Base-by-base conservation (phyloP, 768 basidiomycete genomes). In the Hericium rajendrae region DNA sequence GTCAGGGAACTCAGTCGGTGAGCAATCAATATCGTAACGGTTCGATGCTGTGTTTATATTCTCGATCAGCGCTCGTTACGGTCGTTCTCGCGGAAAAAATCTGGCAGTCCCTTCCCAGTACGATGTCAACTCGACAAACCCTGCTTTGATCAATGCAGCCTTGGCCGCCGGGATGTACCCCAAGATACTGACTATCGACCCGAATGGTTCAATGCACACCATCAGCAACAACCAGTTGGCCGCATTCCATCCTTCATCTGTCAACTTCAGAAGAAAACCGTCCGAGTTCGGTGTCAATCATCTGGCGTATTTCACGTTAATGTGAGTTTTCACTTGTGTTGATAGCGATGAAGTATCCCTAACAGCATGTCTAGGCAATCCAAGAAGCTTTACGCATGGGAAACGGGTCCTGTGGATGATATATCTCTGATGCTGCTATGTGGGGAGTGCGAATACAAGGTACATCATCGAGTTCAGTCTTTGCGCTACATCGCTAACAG, bases 341-440 rank as follows among this genome's bases (percentile, higher is more conserved):
- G 40, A 56, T 20, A 8, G 32, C 37, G 38, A 37, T 18, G 9
- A 11, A 24, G 11, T 48, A 22, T 6, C 32, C 32, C 22, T 50
- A 32, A 26, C 24, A 61, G 4, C 12, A 1, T n/a, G 16, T 37
- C 59, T 54, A 93, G 93, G 91, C 92, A 93, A 67, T 94, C 94
- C 6, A 97, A 92, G 72, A 92, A 84, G 68, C 71, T 94, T 26
- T 95, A 91, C 70, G 89, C 81, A 16, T 97, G 93, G 93, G 95
- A 98, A 70, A 92, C 88, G 0, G 85, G 91, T 6, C 90, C 93
- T 5, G 81, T 90, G 8, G 90, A 97, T 60, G 91, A 95, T 62
- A 69, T 89, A 26, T 82, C 91, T 4, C 69, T 98, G 53, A 66
- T 91, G 26, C 74, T 97, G 16, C 72, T 97, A 0, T 97, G 94